A percentile compares a stretch with the other conserved stretches of the same genome.
Evolutionary conservation across 108 stramenopile genomes (phyloP).

Genomic region (Cyclotella cryptica): DNA sequence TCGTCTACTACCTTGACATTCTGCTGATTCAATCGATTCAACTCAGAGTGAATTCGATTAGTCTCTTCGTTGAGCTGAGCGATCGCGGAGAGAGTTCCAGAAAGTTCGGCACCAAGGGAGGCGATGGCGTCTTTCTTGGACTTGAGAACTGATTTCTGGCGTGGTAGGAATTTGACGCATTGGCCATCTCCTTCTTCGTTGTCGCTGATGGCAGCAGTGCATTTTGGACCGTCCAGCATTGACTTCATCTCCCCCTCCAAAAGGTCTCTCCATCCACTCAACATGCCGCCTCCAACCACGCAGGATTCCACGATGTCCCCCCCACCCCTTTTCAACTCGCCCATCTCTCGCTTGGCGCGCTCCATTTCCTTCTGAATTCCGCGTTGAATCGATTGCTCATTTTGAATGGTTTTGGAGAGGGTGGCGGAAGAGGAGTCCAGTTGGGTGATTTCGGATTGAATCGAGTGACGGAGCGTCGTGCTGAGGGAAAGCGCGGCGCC

Average conservation of each 20-base stretch:
- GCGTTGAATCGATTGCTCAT: background rate
- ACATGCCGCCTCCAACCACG: background rate
- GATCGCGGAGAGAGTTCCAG: background rate
- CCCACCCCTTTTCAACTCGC: background rate
- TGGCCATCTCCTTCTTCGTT: background rate
- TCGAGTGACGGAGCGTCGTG: slow-evolving; percentile 24
- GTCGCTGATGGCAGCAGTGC: background rate
- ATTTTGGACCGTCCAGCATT: background rate
- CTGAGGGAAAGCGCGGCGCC: slow-evolving; percentile 18
- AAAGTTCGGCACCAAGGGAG: background rate
- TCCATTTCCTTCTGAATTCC: slow-evolving; percentile 16
- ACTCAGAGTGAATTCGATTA: background rate
- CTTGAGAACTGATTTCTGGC: background rate
- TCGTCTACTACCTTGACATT: slow-evolving; percentile 29
- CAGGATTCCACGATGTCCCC: slow-evolving; percentile 2
- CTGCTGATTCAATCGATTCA: slow-evolving; percentile 26
- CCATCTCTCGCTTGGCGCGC: slow-evolving; percentile 20
- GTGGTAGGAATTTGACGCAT: background rate
- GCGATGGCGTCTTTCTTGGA: background rate
- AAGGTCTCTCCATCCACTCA: slow-evolving; percentile 6
- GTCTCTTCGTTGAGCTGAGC: slow-evolving; percentile 9
- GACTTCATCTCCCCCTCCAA: background rate
- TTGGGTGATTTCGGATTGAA: slow-evolving; percentile 15
- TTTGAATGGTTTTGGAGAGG: slow-evolving; percentile 3
- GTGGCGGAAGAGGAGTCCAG: slow-evolving; percentile 8